phyloP scores from a whole-genome alignment of 768 basidiomycete genomes.

The Hemileccinum impolitum region DNA sequence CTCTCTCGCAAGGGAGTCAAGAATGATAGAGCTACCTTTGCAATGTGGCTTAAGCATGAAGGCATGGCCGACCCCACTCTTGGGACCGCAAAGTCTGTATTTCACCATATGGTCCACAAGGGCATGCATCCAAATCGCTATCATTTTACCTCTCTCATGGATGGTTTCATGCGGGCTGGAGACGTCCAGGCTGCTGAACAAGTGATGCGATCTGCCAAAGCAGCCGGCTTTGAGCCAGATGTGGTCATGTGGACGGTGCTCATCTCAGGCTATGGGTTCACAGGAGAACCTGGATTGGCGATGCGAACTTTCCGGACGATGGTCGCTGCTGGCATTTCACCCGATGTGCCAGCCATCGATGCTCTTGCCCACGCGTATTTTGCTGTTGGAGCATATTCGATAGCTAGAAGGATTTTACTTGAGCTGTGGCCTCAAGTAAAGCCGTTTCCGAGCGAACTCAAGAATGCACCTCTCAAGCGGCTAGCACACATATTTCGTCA shows the following conservation, averaged over 20 bases:
- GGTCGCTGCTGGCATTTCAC: conserved; percentile 55
- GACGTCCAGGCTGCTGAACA: conserved; percentile 54
- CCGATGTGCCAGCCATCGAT: conserved; percentile 70
- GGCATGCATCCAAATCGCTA: conserved; percentile 71
- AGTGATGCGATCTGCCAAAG: conserved; percentile 50
- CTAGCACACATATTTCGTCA: conserved; percentile 46
- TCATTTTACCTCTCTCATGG: conserved; percentile 74
- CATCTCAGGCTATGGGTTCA: conserved; percentile 66
- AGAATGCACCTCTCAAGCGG: conserved; percentile 40
- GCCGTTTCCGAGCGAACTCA: conserved; percentile 54
- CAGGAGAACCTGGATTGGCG: conserved; percentile 51
- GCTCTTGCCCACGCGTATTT: conserved; percentile 69
- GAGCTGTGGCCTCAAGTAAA: conserved; percentile 62
- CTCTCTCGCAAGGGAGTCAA: conserved; percentile 46
- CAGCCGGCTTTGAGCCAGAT: conserved; percentile 52
- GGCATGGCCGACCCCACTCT: conserved; percentile 51
- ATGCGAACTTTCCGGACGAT: conserved; percentile 57
- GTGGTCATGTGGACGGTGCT: conserved; percentile 75
- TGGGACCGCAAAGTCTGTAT: conserved; percentile 48
- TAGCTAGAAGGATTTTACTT: conserved; percentile 53
- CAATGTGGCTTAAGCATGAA: conserved; percentile 62
- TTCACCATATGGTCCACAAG: conserved; percentile 56
- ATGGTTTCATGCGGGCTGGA: conserved; percentile 62
- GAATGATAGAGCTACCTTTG: conserved; percentile 55
- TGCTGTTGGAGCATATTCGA: conserved; percentile 46